Percentiles rank a stretch among this genome's conserved stretches.
phyloP scores from a whole-genome alignment of 2,329 filamentous ascomycete genomes.

The Fusarium pininemorale region DNA sequence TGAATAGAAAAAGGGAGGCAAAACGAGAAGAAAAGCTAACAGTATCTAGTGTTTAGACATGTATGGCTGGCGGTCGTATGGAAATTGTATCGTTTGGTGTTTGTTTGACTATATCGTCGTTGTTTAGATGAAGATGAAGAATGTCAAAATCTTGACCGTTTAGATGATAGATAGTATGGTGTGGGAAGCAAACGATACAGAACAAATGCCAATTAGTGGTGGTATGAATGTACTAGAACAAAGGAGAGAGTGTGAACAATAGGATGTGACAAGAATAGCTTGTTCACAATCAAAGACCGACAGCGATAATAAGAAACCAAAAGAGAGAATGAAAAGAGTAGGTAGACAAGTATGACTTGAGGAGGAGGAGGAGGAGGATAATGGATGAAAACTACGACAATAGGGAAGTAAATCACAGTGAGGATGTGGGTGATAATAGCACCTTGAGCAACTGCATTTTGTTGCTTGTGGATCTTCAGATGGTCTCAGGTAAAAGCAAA shows the following conservation, averaged over 20 bases:
- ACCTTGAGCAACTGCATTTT: constrained; percentile 21
- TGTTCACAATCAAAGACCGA: constrained; percentile 4
- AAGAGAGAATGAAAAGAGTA: neutral
- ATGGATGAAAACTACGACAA: constrained; percentile 12
- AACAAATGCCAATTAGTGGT: neutral
- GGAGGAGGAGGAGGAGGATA: neutral
- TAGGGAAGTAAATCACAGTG: constrained; percentile 8
- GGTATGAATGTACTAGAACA: constrained; percentile 28
- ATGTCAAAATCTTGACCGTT: neutral
- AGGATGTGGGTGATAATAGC: constrained; percentile 32
- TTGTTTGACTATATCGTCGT: constrained; percentile 2
- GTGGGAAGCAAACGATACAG: constrained; percentile 8
- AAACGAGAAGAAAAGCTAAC: neutral
- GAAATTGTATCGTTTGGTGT: constrained; percentile 16
- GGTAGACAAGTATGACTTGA: neutral
- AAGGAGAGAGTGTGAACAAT: constrained; percentile 36
- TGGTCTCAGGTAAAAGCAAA: constrained; percentile 15
- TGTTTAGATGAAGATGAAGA: neutral
- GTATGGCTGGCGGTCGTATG: constrained; percentile 2
- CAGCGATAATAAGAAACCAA: constrained; percentile 8
- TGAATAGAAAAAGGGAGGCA: constrained; percentile 1
- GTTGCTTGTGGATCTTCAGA: constrained; percentile 20
- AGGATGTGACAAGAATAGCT: constrained; percentile 12
- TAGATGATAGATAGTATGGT: neutral
- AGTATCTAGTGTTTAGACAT: constrained; percentile 22